phyloP scores from a whole-genome alignment of 2,329 filamentous ascomycete species.

The Cercospora sp. region DNA sequence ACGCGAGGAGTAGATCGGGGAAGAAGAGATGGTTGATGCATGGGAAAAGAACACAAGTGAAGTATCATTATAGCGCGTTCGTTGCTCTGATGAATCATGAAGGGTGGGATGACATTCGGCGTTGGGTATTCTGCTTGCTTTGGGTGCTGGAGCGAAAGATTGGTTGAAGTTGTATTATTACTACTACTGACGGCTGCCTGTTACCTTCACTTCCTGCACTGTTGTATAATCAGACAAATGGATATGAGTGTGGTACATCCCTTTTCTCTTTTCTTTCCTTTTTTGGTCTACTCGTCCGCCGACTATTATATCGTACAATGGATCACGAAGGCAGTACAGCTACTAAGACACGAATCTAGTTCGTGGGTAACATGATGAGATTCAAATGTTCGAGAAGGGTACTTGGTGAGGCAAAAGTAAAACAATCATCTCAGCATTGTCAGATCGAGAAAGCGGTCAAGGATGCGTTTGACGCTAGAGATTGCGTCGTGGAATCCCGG shows the following conservation, averaged over 20 bases:
- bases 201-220: not conserved
- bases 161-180: not conserved
- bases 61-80: not conserved
- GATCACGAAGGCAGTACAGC: not conserved
- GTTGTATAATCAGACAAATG: not conserved
- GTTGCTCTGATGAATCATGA: slow-evolving; percentile 1
- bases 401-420: not conserved
- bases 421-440: not conserved
- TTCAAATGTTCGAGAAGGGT: no score
- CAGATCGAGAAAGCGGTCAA: no score
- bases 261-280: not conserved
- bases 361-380: not conserved
- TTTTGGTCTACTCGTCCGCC: not conserved
- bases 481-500: not conserved
- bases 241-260: not conserved
- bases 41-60: not conserved
- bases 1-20: not conserved
- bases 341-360: not conserved
- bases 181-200: not conserved
- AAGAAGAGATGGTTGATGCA: not conserved
- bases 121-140: not conserved
- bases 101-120: not conserved
- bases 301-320: not conserved
- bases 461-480: not conserved
- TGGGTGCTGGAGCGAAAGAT: not conserved